These are phyloP conservation scores for Cucumis sativus DNA, from an alignment of 306 rosid genomes.

Conservation along the genomic window Cucumber_9930_V3 NC_026659.2:27105501-27106000, in stretches of 20 bases:
- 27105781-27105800: slow-evolving; percentile 26
- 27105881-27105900: not conserved
- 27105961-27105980: not conserved
- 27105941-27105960: not conserved
- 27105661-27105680: slow-evolving; percentile 49
- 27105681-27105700: slow-evolving; percentile 64
- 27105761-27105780: slow-evolving; percentile 9
- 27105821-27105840: not conserved
- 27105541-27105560: slow-evolving; percentile 45
- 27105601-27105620: slow-evolving; percentile 22
- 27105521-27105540: slow-evolving; percentile 68
- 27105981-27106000: not conserved
- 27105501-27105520: slow-evolving; percentile 43
- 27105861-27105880: not conserved
- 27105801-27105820: not conserved
- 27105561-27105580: slow-evolving; percentile 44
- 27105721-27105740: slow-evolving; percentile 20
- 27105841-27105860: not conserved
- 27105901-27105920: not conserved
- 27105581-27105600: slow-evolving; percentile 52
- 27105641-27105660: slow-evolving; percentile 33
- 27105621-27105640: slow-evolving; percentile 24
- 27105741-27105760: slow-evolving; percentile 16
- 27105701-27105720: slow-evolving; percentile 43
- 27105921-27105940: not conserved